Evolutionary conservation across 2,329 filamentous ascomycete species (phyloP).

Genomic region (Pseudocercospora fijiensis): DNA sequence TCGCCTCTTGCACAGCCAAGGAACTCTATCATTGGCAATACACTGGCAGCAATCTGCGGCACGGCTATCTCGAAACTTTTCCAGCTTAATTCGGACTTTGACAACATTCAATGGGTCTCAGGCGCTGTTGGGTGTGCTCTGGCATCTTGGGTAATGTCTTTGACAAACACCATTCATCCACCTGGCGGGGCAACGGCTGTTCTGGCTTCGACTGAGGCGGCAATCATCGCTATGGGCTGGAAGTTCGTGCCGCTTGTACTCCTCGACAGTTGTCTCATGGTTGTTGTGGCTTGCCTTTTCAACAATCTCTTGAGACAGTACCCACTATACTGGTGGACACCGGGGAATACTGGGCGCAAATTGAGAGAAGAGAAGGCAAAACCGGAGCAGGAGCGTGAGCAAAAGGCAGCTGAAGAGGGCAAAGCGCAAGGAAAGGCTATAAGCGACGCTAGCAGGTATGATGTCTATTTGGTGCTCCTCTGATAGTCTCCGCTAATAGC

Average conservation of each 20-base stretch:
- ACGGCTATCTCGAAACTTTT: constrained; percentile 49
- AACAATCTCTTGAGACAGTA: constrained; percentile 51
- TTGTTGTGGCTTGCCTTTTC: constrained; percentile 43
- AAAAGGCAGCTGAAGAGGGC: constrained; percentile 19
- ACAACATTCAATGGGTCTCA: constrained; percentile 46
- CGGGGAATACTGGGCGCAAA: constrained; percentile 39
- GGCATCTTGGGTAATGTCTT: constrained; percentile 47
- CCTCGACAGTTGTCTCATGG: constrained; percentile 46
- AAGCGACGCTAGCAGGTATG: constrained; percentile 25
- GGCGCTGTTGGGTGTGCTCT: constrained; percentile 46
- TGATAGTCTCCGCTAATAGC: neutral
- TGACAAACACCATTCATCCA: constrained; percentile 52
- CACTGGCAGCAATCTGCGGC: constrained; percentile 47
- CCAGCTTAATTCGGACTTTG: constrained; percentile 39
- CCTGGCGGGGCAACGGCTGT: constrained; percentile 52
- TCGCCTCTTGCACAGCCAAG: constrained; percentile 51
- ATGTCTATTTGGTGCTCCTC: neutral
- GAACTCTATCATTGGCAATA: constrained; percentile 48
- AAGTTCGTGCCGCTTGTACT: constrained; percentile 46
- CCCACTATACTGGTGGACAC: constrained; percentile 53
- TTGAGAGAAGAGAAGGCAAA: constrained; percentile 25
- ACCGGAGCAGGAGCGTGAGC: constrained; percentile 13
- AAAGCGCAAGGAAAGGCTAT: constrained; percentile 11
- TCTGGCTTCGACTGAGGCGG: constrained; percentile 44
- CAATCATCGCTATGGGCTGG: constrained; percentile 48